Evolutionary conservation across 768 basidiomycete genomes (phyloP).

Genomic region (Rhizopogon vinicolor): DNA sequence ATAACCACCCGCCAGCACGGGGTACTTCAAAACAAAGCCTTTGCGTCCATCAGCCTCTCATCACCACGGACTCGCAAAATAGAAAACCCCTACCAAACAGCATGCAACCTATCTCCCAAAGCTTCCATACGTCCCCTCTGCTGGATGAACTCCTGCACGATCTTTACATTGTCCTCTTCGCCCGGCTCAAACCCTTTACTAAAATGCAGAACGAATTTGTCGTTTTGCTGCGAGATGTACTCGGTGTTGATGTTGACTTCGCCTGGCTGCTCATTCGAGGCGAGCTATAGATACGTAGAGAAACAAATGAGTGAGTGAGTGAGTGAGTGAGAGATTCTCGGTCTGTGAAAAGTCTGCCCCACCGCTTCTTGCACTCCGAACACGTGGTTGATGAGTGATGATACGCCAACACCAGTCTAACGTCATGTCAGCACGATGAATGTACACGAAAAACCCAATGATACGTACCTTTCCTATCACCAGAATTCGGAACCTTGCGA

Average conservation of each 20-base stretch:
- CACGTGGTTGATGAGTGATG: background rate
- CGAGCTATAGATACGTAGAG: background rate
- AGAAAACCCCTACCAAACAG: conserved; percentile 6
- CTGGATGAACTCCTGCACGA: conserved; percentile 9
- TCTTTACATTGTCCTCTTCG: conserved; percentile 1
- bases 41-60: background rate
- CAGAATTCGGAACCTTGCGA: background rate
- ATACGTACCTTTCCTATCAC: background rate
- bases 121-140: background rate
- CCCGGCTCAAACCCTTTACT: conserved; percentile 13
- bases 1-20: background rate
- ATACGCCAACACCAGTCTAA: conserved; percentile 10
- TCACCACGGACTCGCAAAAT: background rate
- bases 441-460: background rate
- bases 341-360: background rate
- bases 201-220: conserved; percentile 9
- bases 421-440: too few relatives aligned
- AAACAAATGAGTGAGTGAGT: too few relatives aligned
- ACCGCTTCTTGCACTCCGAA: background rate
- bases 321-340: background rate
- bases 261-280: background rate
- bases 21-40: conserved; percentile 1
- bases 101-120: conserved; percentile 6
- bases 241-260: conserved; percentile 6
- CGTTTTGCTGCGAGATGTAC: conserved; percentile 4